Evolutionary conservation across 2,329 filamentous ascomycete genomes (phyloP).

Genomic region (Juglanconis sp.): DNA sequence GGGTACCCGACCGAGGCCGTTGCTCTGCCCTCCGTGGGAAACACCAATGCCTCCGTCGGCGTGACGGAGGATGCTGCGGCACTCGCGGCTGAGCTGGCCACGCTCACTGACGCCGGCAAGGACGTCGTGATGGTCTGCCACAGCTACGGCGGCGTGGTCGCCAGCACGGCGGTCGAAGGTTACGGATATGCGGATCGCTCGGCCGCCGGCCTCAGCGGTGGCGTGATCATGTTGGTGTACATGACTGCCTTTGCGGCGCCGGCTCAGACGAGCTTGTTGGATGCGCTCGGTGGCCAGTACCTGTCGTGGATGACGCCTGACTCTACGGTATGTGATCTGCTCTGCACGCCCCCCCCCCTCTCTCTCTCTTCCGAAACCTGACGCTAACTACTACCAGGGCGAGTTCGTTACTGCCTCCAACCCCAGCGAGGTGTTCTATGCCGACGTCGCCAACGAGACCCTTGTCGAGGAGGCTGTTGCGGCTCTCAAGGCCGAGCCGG

Average conservation of each 20-base stretch:
- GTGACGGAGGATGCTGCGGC: slow-evolving; percentile 14
- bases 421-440: slow-evolving; percentile 10
- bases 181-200: slow-evolving; percentile 7
- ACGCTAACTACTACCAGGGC: not conserved
- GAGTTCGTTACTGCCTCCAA: slow-evolving; percentile 9
- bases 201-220: slow-evolving; percentile 3
- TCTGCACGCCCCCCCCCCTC: too few relatives aligned
- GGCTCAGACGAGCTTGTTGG: slow-evolving; percentile 4
- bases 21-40: slow-evolving; percentile 30
- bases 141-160: slow-evolving; percentile 15
- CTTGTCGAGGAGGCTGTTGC: slow-evolving; percentile 4
- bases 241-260: slow-evolving; percentile 12
- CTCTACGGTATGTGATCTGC: not conserved
- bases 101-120: slow-evolving; percentile 9
- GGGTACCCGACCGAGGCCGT: slow-evolving; percentile 31
- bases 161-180: slow-evolving; percentile 10
- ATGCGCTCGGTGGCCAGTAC: slow-evolving; percentile 10
- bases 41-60: slow-evolving; percentile 25
- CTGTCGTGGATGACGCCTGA: slow-evolving; percentile 10
- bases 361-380: not conserved
- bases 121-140: slow-evolving; percentile 17
- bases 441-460: slow-evolving; percentile 3
- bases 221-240: slow-evolving; percentile 13
- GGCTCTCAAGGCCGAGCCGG: slow-evolving; percentile 7
- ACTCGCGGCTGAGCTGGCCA: slow-evolving; percentile 4